Conservation (phyloP, 129 eudicot species). For the Daucus carota region DNA sequence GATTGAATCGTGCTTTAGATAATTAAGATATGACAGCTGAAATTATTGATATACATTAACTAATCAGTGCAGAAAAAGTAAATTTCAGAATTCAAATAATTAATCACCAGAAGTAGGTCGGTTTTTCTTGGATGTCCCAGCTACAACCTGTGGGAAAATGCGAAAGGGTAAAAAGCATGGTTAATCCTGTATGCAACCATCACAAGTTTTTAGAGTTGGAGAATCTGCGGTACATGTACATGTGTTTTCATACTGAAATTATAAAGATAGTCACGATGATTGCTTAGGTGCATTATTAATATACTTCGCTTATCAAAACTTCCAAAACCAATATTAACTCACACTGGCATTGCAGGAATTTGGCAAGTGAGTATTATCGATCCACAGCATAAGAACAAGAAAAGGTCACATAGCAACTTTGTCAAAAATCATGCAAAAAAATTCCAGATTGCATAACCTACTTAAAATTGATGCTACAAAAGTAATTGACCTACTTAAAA, state of each 20-base stretch:
- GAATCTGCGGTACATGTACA: neutral
- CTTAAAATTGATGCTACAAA: too few species aligned
- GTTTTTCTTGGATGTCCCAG: conserved; percentile 55
- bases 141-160: conserved; percentile 43
- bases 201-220: neutral
- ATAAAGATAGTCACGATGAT: neutral
- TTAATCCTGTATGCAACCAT: neutral
- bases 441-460: too few species aligned
- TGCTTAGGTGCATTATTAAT: neutral
- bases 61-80: neutral
- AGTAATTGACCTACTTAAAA: too few species aligned
- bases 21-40: neutral
- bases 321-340: neutral
- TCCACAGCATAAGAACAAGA: neutral
- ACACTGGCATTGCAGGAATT: neutral
- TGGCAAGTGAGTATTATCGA: neutral
- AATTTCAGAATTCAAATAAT: neutral
- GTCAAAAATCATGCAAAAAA: too few species aligned
- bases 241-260: neutral
- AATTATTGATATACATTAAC: neutral
- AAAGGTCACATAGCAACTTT: neutral
- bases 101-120: conserved; percentile 68
- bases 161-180: conserved; percentile 6
- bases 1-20: neutral
- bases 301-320: neutral